A percentile compares a stretch with the other conserved stretches of the same genome.
Evolutionary conservation across 2,329 filamentous ascomycete genomes (phyloP).

Genomic region (Pseudogymnoascus sp.): DNA sequence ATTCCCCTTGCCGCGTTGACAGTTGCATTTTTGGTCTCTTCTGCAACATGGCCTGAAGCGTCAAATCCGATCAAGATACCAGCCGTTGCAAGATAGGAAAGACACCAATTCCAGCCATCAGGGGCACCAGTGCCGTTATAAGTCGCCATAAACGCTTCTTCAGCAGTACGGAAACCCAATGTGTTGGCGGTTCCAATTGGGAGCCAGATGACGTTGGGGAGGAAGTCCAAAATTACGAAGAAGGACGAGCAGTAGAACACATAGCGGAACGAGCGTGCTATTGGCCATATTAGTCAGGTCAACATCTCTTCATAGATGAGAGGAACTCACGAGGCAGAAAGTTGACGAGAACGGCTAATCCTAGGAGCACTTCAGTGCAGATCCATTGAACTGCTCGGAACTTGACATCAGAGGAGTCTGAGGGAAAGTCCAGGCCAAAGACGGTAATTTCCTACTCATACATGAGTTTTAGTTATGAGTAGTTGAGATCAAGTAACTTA

Average conservation of each 20-base stretch:
- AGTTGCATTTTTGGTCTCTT: conserved; percentile 53
- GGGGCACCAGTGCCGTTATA: conserved; percentile 52
- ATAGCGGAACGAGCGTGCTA: conserved; percentile 32
- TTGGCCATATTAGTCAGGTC: background rate
- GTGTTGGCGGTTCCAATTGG: conserved; percentile 49
- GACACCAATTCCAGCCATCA: conserved; percentile 55
- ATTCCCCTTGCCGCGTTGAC: conserved; percentile 50
- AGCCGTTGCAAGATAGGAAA: conserved; percentile 53
- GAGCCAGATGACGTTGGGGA: conserved; percentile 54
- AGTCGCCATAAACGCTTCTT: conserved; percentile 54
- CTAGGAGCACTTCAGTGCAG: conserved; percentile 45
- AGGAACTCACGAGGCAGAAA: conserved; percentile 42
- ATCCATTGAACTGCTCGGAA: conserved; percentile 58
- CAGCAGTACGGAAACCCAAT: conserved; percentile 50
- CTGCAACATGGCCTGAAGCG: conserved; percentile 53
- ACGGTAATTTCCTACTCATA: conserved; percentile 45
- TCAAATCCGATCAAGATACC: conserved; percentile 56
- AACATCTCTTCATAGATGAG: conserved; percentile 12
- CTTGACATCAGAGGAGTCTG: conserved; percentile 44
- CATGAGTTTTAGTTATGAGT: background rate
- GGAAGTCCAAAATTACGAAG: conserved; percentile 51
- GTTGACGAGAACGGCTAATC: conserved; percentile 42
- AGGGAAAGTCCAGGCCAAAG: conserved; percentile 48
- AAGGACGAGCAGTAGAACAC: conserved; percentile 36
- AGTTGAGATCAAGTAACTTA: conserved; percentile 23